Evolutionary conservation across 2,329 filamentous ascomycete species (phyloP).

Genomic region (Aspergillus sclerotialis): DNA sequence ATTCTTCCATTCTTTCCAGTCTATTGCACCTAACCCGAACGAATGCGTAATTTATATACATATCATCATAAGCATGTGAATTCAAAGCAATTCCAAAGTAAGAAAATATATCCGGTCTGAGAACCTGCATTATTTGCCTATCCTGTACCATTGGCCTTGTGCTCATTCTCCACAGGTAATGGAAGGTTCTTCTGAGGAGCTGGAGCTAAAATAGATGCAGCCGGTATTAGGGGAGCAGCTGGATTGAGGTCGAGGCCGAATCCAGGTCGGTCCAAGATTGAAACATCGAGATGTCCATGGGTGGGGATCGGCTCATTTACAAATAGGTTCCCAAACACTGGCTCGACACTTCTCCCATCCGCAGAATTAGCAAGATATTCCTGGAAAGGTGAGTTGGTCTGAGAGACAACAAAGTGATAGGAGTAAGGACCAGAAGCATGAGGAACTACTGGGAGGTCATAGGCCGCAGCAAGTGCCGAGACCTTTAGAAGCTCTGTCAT

Average conservation of each 20-base stretch:
- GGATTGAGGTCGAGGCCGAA: constrained; percentile 87
- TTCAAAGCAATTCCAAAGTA: too few relatives aligned
- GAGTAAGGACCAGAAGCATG: constrained; percentile 91
- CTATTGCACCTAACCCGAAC: not conserved
- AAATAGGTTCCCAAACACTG: constrained; percentile 89
- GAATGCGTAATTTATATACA: too few relatives aligned
- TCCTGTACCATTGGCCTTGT: constrained; percentile 16
- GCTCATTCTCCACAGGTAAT: constrained; percentile 21
- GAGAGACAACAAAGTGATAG: constrained; percentile 92
- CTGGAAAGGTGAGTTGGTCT: constrained; percentile 89
- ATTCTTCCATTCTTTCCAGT: too few relatives aligned
- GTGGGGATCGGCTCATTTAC: constrained; percentile 81
- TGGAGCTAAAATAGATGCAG: constrained; percentile 64
- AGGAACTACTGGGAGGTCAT: constrained; percentile 92
- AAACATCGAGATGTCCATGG: constrained; percentile 72
- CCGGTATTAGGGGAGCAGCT: constrained; percentile 69
- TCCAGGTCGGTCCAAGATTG: constrained; percentile 77
- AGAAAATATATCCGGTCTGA: too few relatives aligned
- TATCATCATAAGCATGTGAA: too few relatives aligned
- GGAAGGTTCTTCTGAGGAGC: constrained; percentile 44
- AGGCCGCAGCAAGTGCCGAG: constrained; percentile 79
- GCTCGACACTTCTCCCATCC: constrained; percentile 80
- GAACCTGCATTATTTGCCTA: too few relatives aligned
- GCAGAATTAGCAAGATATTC: constrained; percentile 92
- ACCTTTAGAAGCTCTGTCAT: constrained; percentile 89